Evolutionary conservation across 371 early-diverging fungal species (phyloP).

Genomic region (Mortierella sp.): DNA sequence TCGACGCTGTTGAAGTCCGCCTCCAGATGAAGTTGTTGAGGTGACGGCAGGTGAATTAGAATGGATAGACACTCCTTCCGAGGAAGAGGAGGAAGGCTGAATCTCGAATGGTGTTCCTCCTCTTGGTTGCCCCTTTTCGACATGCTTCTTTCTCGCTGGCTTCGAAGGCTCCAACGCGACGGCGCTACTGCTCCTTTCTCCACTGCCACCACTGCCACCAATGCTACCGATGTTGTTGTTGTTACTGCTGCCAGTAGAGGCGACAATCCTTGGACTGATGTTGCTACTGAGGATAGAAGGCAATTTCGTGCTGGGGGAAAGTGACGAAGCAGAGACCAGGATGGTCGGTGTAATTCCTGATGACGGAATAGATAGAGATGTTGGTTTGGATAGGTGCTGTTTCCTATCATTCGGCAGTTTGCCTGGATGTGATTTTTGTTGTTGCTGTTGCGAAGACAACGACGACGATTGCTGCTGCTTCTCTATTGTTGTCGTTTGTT

Average conservation of each 20-base stretch:
- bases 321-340: slow-evolving; percentile 1
- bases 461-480: neutral
- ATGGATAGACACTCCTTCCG: neutral
- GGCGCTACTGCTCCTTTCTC: neutral
- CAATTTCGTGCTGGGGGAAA: neutral
- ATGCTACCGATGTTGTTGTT: slow-evolving; percentile 8
- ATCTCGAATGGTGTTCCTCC: neutral
- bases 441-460: neutral
- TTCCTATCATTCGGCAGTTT: neutral
- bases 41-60: slow-evolving; percentile 18
- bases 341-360: slow-evolving; percentile 2
- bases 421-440: neutral
- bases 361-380: neutral
- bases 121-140: neutral
- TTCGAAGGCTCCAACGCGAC: slow-evolving; percentile 1
- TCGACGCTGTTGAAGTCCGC: neutral
- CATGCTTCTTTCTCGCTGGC: neutral
- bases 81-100: neutral
- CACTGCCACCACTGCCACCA: neutral
- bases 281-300: neutral
- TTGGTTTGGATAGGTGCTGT: neutral
- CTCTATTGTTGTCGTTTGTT: neutral
- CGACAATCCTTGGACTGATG: neutral
- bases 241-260: neutral
- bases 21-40: neutral